Evolutionary conservation across 768 basidiomycete species (phyloP).

Genomic region (Tylopilus felleus): DNA sequence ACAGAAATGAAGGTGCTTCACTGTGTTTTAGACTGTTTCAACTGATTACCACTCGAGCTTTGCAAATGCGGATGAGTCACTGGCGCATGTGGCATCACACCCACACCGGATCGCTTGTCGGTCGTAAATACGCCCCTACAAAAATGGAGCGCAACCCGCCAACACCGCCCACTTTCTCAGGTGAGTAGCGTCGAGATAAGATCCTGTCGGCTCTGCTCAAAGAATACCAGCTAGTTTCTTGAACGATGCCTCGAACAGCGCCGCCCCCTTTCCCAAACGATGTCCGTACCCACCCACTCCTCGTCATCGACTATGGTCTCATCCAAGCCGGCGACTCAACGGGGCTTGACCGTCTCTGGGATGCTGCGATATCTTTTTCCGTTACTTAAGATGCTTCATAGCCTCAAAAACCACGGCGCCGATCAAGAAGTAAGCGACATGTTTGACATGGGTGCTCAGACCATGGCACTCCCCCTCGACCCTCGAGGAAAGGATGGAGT

Average conservation of each 20-base stretch:
- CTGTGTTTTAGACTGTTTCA: too few relatives aligned
- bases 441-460: slow-evolving; percentile 42
- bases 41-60: too few relatives aligned
- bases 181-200: neutral
- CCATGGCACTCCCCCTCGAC: slow-evolving; percentile 40
- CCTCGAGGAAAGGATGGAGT: slow-evolving; percentile 41
- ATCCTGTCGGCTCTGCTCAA: neutral
- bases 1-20: too few relatives aligned
- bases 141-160: neutral
- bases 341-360: slow-evolving; percentile 44
- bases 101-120: neutral
- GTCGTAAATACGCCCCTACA: neutral
- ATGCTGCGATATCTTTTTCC: slow-evolving; percentile 35
- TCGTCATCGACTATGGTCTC: slow-evolving; percentile 43
- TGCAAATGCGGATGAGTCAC: too few relatives aligned
- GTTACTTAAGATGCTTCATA: slow-evolving; percentile 6
- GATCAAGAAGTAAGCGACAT: slow-evolving; percentile 35
- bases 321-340: slow-evolving; percentile 33
- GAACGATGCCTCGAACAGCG: slow-evolving; percentile 32
- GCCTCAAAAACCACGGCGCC: slow-evolving; percentile 43
- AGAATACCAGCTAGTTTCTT: neutral
- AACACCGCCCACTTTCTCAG: neutral
- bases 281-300: slow-evolving; percentile 42
- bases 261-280: slow-evolving; percentile 44
- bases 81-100: too few relatives aligned